These are phyloP conservation scores for Capsicum rhomboideum DNA, from an alignment of 257 asterid species.

Conservation along the genomic window DNA sequence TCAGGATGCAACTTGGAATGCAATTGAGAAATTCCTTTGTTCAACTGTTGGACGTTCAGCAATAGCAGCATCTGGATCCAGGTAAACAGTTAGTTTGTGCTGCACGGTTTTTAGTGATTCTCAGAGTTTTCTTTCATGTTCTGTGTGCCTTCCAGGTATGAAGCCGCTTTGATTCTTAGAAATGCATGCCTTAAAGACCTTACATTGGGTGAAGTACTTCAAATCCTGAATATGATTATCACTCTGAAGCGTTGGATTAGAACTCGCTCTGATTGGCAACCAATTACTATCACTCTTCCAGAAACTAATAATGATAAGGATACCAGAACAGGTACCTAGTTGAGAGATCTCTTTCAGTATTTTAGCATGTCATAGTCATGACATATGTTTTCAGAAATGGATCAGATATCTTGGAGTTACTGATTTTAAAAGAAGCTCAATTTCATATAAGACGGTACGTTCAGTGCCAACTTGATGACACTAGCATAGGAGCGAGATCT, in stretches of 20 bases:
- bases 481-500: neutral
- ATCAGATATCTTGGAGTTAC: neutral
- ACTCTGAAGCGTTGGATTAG: slow-evolving; percentile 32
- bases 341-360: neutral
- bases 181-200: slow-evolving; percentile 33
- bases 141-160: slow-evolving; percentile 28
- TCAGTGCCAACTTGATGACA: neutral
- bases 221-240: slow-evolving; percentile 37
- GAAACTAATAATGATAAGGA: slow-evolving; percentile 9
- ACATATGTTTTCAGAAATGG: neutral
- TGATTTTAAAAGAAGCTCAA: neutral
- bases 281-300: slow-evolving; percentile 21
- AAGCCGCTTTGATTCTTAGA: slow-evolving; percentile 42
- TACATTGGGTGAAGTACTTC: slow-evolving; percentile 42
- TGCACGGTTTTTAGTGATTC: neutral
- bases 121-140: neutral
- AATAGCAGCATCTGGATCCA: slow-evolving; percentile 40
- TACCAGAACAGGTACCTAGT: neutral
- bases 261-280: slow-evolving; percentile 32
- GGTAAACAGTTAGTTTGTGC: slow-evolving; percentile 17
- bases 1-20: slow-evolving; percentile 27
- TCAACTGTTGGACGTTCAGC: slow-evolving; percentile 33
- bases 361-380: neutral
- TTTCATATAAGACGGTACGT: neutral
- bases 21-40: slow-evolving; percentile 26